Evolutionary conservation across 2,329 filamentous ascomycete species (phyloP), one percentile per base, ranked within the genome.

Genomic region (Beauveria asiatica): DNA sequence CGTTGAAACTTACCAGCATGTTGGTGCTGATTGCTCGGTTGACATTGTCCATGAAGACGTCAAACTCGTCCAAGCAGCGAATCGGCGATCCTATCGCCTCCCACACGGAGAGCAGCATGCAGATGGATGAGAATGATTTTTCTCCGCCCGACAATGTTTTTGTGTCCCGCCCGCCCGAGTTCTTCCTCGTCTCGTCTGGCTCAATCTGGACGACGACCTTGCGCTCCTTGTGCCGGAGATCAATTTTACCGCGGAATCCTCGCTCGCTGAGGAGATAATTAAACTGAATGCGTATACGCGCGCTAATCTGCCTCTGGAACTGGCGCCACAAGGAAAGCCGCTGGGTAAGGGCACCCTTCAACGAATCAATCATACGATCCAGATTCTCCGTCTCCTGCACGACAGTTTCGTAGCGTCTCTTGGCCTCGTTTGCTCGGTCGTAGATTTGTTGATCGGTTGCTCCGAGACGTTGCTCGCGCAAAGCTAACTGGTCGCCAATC

Each of bases 41-140:
- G 62, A 97, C 90, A 66, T 88, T 91, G 74, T 99, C 94, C 94
- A 99, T 99, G 79, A 97, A 99, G 37, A 99, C 94, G 71, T 99
- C 94, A 70, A 97, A 99, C 74, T 99, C 94, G 74, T 99, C 94
- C 58, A 99, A 80, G 69, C 94, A 99, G 59, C 94, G 85, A 62
- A 99, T 88, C 0, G 92, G 93, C 19, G 92, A 95, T 11, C 94
- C 93, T 88, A 99, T 99, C 33, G 94, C 93, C 70, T 99, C 94
- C 94, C 94, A 99, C 19, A 99, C 87, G 2, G 92, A 85, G 37
- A 99, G 80, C 59, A 99, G 78, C 67, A 99, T 82, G 74, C 94
- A 99, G 62, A 97, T 95, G 4, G 93, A 96, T 3, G 92, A 95
- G 72, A 97, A 99, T 0, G 93, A 97, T 73, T 99, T 99, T 72